These are phyloP conservation scores for Blastobotrys mokoenaii DNA, from an alignment of 805 yeast genomes.

Conservation along the genomic window DNA sequence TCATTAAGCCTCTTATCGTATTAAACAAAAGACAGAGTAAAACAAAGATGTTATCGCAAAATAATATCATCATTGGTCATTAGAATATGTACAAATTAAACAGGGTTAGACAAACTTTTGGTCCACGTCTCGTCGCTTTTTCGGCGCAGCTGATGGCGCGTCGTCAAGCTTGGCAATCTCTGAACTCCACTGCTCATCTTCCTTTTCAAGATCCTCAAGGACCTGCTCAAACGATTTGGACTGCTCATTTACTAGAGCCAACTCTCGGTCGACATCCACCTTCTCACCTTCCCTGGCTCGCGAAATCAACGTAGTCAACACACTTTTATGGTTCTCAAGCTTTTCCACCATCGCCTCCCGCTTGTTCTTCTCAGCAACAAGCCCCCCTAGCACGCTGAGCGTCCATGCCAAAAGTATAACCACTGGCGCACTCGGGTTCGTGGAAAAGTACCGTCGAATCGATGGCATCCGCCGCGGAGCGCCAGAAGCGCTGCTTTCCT, in stretches of 20 bases:
- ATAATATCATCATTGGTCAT: too few species aligned
- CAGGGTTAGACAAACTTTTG: too few species aligned
- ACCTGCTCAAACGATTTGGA: constrained; percentile 20
- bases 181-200: constrained; percentile 16
- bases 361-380: constrained; percentile 35
- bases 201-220: constrained; percentile 21
- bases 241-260: constrained; percentile 30
- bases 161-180: neutral
- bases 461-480: constrained; percentile 1
- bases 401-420: constrained; percentile 36
- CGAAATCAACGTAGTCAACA: constrained; percentile 33
- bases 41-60: too few species aligned
- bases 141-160: too few species aligned
- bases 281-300: constrained; percentile 33
- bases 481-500: neutral
- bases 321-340: constrained; percentile 31
- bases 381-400: constrained; percentile 40
- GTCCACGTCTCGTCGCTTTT: too few species aligned
- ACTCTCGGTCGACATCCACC: constrained; percentile 36
- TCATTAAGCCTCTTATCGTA: too few species aligned
- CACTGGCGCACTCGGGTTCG: constrained; percentile 30
- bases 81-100: too few species aligned
- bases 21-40: too few species aligned
- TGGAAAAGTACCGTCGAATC: constrained; percentile 2
- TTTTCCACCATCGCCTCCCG: constrained; percentile 34